Base-by-base conservation (phyloP, 1,139 yeast species). In the Candida smagusa region DNA sequence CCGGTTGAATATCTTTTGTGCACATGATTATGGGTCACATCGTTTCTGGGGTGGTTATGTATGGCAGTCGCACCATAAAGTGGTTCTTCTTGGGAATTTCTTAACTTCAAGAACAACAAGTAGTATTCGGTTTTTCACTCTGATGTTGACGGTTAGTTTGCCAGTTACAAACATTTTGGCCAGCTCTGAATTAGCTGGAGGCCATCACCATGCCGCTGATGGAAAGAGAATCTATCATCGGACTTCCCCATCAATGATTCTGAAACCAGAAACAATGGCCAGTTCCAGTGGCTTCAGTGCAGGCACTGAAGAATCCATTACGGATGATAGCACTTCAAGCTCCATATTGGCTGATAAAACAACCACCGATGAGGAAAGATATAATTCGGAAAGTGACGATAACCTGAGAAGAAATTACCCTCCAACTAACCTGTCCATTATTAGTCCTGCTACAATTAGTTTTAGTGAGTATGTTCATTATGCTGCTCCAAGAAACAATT, bases 61-160 rank as follows among this genome's bases (percentile, higher is more conserved):
- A 0, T 84, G 92, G 92, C 74, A 73, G 32, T 81, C 89, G 1
- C 92, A 84, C 58, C 90, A 83, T 52, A 79, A 79, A 52, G 80
- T 82, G 2, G 68, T 74, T 6, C 59, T 75, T 34, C 54, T 78
- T 41, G 92, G 88, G 0, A 68, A 74, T 41, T 62, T 61, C 33
- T 60, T 67, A 12, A 72, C 79, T 16, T 70, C 77, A 2, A 61
- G 63, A 29, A 65, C 77, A 8, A 62, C 77, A 7, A 73, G 81
- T 40, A 67, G 81, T 34, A 68, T 80, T 5, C 74, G 84, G 41
- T 79, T 67, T 47, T 84, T 82, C 55, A 79, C 80, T 27, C 53
- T 66, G 29, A 59, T 81, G 53, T 59, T 81, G 6, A 68, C 81
- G 4, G 78, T 83, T n/a, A 76, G 83, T 31, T 62, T 83, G 33